Evolutionary conservation across 371 early-diverging fungal genomes (phyloP), one percentile per base, ranked within the genome.

Genomic region (Entomophthora muscae): DNA sequence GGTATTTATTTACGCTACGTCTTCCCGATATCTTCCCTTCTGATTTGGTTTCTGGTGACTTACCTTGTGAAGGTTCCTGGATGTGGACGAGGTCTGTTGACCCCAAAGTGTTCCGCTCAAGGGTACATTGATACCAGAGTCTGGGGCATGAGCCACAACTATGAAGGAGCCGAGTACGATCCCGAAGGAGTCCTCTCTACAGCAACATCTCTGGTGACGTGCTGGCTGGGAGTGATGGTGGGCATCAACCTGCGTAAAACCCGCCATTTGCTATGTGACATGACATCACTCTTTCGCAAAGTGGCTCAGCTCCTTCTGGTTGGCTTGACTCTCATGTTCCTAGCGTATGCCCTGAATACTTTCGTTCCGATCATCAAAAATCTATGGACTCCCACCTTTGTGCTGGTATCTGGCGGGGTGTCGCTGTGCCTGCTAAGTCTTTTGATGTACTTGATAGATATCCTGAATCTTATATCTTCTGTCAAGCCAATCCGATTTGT

Each of bases 181-280:
- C 73, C 73, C n/a, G 78, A 78, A 61, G 78, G 78, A 5, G 52
- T 70, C 0, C 71, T 78, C 12, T 76, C 76, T 7, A 75, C 74
- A 1, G 54, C 76, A 54, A 69, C 75, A 0, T 67, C 77, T 12
- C 64, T 69, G 57, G 28, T 76, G 24, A 72, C 71, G 27, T 68
- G 71, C 53, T 73, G 73, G 68, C 51, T 72, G 0, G 77, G 79
- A 17, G 69, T 70, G 67, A 64, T 73, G 30, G 65, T 72, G 59
- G 78, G 77, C 21, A 68, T 69, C 57, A 58, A 70, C 1, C 67
- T 78, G n/a, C 65, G 67, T 28, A 66, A 68, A 57, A 66, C 57
- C 51, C 67, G 65, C n/a, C 58, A 53, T 12, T 64, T 59, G 24
- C 31, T 68, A 0, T 52, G 2, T 24, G 30, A 29, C 1, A n/a